A percentile compares a stretch with the other conserved stretches of the same genome.
phyloP scores from a whole-genome alignment of 2,329 filamentous ascomycete genomes.

The Fusarium sp. region DNA sequence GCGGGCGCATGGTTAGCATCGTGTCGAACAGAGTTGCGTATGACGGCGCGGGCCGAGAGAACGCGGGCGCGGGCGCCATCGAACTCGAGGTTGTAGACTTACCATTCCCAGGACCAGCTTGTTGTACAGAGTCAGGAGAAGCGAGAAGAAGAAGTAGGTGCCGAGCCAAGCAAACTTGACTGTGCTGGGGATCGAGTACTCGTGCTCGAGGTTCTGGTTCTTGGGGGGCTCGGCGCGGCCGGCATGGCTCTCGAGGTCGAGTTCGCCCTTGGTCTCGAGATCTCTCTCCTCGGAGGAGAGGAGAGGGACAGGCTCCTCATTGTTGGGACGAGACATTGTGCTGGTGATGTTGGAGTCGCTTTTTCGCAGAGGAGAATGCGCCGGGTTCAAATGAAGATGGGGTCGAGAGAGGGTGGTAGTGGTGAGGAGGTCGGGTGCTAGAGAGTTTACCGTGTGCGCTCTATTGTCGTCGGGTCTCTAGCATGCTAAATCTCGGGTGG shows the following conservation, averaged over 20 bases:
- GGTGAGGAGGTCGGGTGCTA: neutral
- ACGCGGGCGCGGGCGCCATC: neutral
- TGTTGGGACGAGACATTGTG: constrained; percentile 49
- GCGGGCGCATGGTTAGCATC: constrained; percentile 32
- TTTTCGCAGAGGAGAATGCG: constrained; percentile 20
- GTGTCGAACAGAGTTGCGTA: neutral
- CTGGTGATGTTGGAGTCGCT: neutral
- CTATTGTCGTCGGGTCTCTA: constrained; percentile 14
- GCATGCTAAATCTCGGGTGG: constrained; percentile 13
- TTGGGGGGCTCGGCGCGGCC: constrained; percentile 44
- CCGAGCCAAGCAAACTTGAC: constrained; percentile 64
- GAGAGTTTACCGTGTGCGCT: constrained; percentile 4
- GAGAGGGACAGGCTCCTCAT: constrained; percentile 48
- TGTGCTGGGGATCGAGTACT: constrained; percentile 58
- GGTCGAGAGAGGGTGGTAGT: neutral
- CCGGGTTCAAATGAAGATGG: constrained; percentile 19
- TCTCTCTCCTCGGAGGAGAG: constrained; percentile 49
- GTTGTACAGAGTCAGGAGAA: constrained; percentile 68
- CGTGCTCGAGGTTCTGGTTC: constrained; percentile 55
- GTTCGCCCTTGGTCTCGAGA: constrained; percentile 45
- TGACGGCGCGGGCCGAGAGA: neutral
- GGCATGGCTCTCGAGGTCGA: constrained; percentile 50
- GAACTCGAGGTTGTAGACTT: constrained; percentile 35
- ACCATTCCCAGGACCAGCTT: constrained; percentile 67
- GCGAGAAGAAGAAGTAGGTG: constrained; percentile 63